Evolutionary conservation across 1,284 basidiomycete species (phyloP), one percentile per base, ranked within the genome.

Genomic region (Chalciporus piperatoides): DNA sequence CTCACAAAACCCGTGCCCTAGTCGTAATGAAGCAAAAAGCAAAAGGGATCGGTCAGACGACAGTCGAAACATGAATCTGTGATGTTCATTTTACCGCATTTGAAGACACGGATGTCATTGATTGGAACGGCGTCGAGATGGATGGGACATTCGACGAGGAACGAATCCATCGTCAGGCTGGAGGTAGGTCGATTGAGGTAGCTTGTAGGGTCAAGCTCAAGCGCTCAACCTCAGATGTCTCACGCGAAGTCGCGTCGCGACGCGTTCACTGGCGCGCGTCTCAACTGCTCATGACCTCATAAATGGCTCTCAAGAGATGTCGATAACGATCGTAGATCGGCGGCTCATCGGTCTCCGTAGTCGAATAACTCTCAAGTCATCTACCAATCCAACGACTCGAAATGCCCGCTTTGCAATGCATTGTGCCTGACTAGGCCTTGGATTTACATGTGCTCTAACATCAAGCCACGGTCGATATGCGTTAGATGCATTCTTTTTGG

Each of bases 1-100:
- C 36, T 53, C 62, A 43, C 63, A 65, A 37, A 65, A 65, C 41
- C 65, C 67, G 51, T 65, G 67, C 8, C 63, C 63, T 69, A 33
- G n/a, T 15, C 2, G 9, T 33, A 6, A 43, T 51, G 39, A 40
- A 50, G 52, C 25, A 23, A 27, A 50, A 49, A 49, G 28, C 46
- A 64, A 39, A 53, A 1, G 21, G 17, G 45, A 28, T 60, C 36
- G 65, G 38, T 21, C 43, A 9, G 44, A 46, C n/a, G 15, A 15
- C 49, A 43, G 33, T n/a, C 23, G 39, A 30, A 14, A 53, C 41
- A 36, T n/a, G 12, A 44, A 45, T 48, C 45, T 19, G 28, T 19
- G 37, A 52, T 55, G 42, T 37, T 39, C 15, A 21, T 38, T 23
- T 41, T 62, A 65, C 63, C 63, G 45, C 63, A 65, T 57, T 47